Evolutionary conservation across 1,284 basidiomycete species (phyloP), one percentile per base, ranked within the genome.

Genomic region (Ustilago nuda): DNA sequence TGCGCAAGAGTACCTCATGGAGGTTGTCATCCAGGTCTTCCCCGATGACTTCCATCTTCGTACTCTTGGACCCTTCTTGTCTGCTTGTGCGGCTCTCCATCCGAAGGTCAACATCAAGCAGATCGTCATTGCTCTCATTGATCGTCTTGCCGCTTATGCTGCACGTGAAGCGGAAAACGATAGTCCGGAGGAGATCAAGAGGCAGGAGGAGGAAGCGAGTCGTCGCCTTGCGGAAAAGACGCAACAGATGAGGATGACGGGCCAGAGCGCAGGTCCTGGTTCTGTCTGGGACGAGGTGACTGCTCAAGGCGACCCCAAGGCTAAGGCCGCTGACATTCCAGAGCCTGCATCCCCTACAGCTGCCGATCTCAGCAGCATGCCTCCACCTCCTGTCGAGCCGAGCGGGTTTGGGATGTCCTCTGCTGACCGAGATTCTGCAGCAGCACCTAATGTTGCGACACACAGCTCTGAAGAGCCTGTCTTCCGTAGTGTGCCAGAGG

Each of bases 91-190:
- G 4, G 80, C 81, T 12, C 74, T 85, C 36, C 84, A 85, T 60
- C 82, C 84, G 53, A 85, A 83, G 69, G 84, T 85, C 72, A 85
- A 82, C 76, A 83, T 85, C 72, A 85, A 85, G 74, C 74, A 82
- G 64, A 84, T 85, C 59, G 84, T 85, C 60, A 85, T 85, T 51
- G 71, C 82, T 2, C 74, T 85, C 33, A 85, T 85, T 66, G 82
- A 83, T 55, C 81, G 84, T 15, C 71, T 85, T 27, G 84, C 84
- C 19, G 81, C 83, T 8, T 85, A 84, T 45, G 84, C 84, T 5
- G 80, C 82, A 3, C 66, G 84, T 13, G 84, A 85, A 59, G 83
- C 84, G 0, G 84, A 85, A 58, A 85, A 82, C 59, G 83, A 84
- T 65, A 80, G 71, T 32, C 80, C 83, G 7, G 84, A 85, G 39